Base-by-base conservation (phyloP, 345 rosid species). In the Salix brachista region DNA sequence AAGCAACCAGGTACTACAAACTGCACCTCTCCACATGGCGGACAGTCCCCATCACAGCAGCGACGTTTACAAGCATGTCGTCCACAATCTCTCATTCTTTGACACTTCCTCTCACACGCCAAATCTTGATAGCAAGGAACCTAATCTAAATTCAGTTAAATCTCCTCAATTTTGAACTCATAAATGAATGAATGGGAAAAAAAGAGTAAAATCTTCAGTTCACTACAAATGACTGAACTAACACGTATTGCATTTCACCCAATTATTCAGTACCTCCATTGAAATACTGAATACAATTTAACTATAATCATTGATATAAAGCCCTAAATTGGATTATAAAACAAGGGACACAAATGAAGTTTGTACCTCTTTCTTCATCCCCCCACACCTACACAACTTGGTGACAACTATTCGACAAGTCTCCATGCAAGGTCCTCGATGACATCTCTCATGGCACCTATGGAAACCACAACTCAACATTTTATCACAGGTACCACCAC, bases 121-220 rank as follows among this genome's bases (percentile, higher is more conserved):
- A 93, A 83, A 77, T 91, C 94, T 93, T 95, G 99, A 90, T 88
- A 90, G 90, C 98, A 91, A 83, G 98, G 98, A 89, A 93, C 92
- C 90, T 85, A 89, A 79, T 75, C 81, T 77, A 84, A 79, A 78
- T 78, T 80, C 84, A 82, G 84, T 78, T 69, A 78, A 82, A 70
- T 71, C 75, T 64, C 61, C 50, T 75, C 74, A 62, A 81, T 56
- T 23, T 75, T 65, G 74, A 75, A 70, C 62, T 21, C 19, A 14
- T 11, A 36, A 30, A 10, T 62, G 2, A 23, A 25, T 42, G 36
- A 32, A 14, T 16, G 44, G 8, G 48, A 19, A 71, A 19, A 28
- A 6, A 56, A 56, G 13, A 23, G 44, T 10, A 23, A 12, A 7
- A 9, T 10, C 36, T 56, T 56, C 19, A 8, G 23, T 73, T 61